A percentile compares a stretch with the other conserved stretches of the same genome.
phyloP scores from a whole-genome alignment of 2,329 filamentous ascomycete genomes.

The Graphiopsis chlorocephala region DNA sequence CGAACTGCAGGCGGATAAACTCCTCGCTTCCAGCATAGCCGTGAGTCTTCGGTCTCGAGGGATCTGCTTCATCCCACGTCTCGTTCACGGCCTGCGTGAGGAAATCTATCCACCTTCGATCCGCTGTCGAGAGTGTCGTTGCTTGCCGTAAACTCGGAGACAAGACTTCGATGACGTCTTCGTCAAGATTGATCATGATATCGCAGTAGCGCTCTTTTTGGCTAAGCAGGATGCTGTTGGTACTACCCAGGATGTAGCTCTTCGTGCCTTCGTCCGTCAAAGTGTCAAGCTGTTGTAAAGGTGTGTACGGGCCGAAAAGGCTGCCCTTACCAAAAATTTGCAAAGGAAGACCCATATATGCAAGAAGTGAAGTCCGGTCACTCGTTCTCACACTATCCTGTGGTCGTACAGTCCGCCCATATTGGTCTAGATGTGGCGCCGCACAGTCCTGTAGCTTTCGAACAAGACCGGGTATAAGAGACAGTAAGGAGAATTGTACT shows the following conservation, averaged over 20 bases:
- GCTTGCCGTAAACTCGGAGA: slow-evolving; percentile 74
- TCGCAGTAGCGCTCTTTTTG: slow-evolving; percentile 96
- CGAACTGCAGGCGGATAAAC: slow-evolving; percentile 94
- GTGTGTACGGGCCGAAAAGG: slow-evolving; percentile 94
- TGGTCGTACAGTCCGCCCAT: slow-evolving; percentile 70
- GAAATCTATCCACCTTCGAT: slow-evolving; percentile 94
- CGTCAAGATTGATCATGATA: slow-evolving; percentile 92
- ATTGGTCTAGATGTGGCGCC: slow-evolving; percentile 84
- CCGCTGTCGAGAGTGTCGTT: slow-evolving; percentile 75
- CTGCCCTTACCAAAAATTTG: slow-evolving; percentile 96
- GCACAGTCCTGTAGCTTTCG: slow-evolving; percentile 91
- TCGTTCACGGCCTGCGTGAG: slow-evolving; percentile 90
- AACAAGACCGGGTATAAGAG: slow-evolving; percentile 88
- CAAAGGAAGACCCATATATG: slow-evolving; percentile 91
- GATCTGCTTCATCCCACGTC: slow-evolving; percentile 93
- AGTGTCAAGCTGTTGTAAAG: slow-evolving; percentile 90
- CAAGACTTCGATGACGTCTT: slow-evolving; percentile 78
- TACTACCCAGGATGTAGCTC: slow-evolving; percentile 95
- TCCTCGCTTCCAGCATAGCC: slow-evolving; percentile 95
- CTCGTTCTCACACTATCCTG: slow-evolving; percentile 87
- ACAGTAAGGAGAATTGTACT: slow-evolving; percentile 96
- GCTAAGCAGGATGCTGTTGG: slow-evolving; percentile 88
- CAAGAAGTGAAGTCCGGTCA: slow-evolving; percentile 82
- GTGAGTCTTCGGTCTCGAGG: slow-evolving; percentile 85
- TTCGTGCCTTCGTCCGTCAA: slow-evolving; percentile 92